Percentiles rank a stretch among this genome's conserved stretches.
phyloP scores from a whole-genome alignment of 441 rosid species.

The Aquilaria agallochum region DNA sequence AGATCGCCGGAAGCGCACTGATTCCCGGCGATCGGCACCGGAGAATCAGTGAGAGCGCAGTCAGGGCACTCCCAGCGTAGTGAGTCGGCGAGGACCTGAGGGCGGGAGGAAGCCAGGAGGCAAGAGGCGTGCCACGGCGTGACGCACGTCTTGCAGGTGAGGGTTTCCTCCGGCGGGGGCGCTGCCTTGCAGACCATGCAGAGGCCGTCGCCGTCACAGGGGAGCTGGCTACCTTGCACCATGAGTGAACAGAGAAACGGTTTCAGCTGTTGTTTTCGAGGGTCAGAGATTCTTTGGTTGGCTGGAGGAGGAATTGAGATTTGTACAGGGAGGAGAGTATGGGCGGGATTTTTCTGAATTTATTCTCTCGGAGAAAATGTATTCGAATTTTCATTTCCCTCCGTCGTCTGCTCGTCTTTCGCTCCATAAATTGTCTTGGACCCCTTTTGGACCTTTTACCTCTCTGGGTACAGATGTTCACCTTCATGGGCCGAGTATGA shows the following conservation, averaged over 20 bases:
- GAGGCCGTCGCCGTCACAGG: constrained; percentile 55
- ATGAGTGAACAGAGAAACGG: constrained; percentile 10
- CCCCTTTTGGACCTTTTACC: no score
- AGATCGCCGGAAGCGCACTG: constrained; percentile 20
- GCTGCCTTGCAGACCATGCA: constrained; percentile 53
- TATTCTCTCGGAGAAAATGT: no score
- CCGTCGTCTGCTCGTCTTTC: no score
- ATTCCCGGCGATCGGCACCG: constrained; percentile 11
- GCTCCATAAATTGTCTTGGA: no score
- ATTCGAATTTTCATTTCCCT: no score
- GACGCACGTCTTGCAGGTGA: constrained; percentile 47
- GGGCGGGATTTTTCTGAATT: no score
- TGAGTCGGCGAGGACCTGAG: constrained; percentile 34
- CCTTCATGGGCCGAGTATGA: no score
- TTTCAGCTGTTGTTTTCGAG: no score
- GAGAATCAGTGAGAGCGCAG: constrained; percentile 33
- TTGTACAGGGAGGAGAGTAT: no score
- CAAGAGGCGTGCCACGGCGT: constrained; percentile 66
- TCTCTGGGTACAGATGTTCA: no score
- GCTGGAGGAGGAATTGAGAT: no score
- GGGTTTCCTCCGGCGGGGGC: constrained; percentile 40
- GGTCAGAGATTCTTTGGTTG: no score
- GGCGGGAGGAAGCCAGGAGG: constrained; percentile 25
- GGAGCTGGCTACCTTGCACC: constrained; percentile 50
- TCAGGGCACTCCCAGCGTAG: constrained; percentile 64